Conservation (phyloP, 176 grass and related monocot species). For the Areca catechu region DNA sequence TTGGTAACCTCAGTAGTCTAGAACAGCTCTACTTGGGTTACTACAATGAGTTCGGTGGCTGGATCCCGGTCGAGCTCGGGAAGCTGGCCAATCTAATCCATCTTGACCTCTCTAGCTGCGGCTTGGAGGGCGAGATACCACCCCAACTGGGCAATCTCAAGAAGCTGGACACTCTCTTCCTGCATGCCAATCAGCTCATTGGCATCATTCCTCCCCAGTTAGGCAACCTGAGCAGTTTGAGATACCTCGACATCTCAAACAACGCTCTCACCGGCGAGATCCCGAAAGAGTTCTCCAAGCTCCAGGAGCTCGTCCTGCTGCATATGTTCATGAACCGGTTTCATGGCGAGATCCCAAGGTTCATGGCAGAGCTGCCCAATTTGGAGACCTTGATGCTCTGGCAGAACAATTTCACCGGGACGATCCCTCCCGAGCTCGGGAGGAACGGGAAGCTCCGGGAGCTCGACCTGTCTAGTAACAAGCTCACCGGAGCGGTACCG, state of each 20-base stretch:
- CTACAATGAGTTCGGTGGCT: slow-evolving; percentile 61
- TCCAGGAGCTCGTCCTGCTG: slow-evolving; percentile 31
- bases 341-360: slow-evolving; percentile 45
- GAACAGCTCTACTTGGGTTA: slow-evolving; percentile 57
- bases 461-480: slow-evolving; percentile 67
- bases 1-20: slow-evolving; percentile 38
- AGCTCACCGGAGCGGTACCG: slow-evolving; percentile 53
- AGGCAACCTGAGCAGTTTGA: slow-evolving; percentile 50
- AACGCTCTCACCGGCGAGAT: slow-evolving; percentile 69
- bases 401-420: slow-evolving; percentile 75
- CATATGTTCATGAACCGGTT: slow-evolving; percentile 82
- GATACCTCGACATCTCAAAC: slow-evolving; percentile 69
- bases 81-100: slow-evolving; percentile 35
- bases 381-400: slow-evolving; percentile 59
- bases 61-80: slow-evolving; percentile 34
- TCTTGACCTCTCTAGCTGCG: slow-evolving; percentile 68
- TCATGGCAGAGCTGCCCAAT: slow-evolving; percentile 30
- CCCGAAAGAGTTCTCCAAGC: slow-evolving; percentile 32
- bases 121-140: slow-evolving; percentile 41
- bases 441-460: slow-evolving; percentile 35
- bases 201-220: slow-evolving; percentile 34
- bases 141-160: slow-evolving; percentile 30
- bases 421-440: slow-evolving; percentile 38
- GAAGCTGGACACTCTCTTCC: slow-evolving; percentile 55
- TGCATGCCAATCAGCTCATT: slow-evolving; percentile 67